Evolutionary conservation across 2,329 filamentous ascomycete genomes (phyloP).

Genomic region (Phoma sp.): DNA sequence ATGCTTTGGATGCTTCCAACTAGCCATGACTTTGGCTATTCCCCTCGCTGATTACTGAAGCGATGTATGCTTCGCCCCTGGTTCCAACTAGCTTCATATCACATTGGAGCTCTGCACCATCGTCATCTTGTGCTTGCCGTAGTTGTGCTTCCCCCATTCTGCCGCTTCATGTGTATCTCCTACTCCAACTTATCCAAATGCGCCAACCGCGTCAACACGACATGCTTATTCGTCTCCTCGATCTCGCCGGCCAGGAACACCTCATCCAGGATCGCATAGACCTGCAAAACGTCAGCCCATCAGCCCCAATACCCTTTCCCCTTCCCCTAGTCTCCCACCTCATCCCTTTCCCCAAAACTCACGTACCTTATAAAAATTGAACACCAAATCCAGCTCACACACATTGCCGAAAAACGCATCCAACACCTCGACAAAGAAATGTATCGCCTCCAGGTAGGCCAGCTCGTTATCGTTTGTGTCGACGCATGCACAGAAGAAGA

Average conservation of each 20-base stretch:
- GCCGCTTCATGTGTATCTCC: background rate
- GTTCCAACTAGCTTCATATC: no score
- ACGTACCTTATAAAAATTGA: slow-evolving; percentile 72
- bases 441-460: slow-evolving; percentile 94
- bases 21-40: no score
- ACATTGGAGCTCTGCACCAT: no score
- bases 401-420: slow-evolving; percentile 99
- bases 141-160: background rate
- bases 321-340: background rate
- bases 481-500: slow-evolving; percentile 99
- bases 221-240: slow-evolving; percentile 98
- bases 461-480: slow-evolving; percentile 99
- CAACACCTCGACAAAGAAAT: slow-evolving; percentile 99
- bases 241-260: slow-evolving; percentile 98
- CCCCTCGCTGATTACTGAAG: no score
- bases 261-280: slow-evolving; percentile 98
- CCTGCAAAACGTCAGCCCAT: slow-evolving; percentile 53
- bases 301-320: background rate
- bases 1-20: no score
- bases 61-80: no score
- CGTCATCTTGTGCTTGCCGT: no score
- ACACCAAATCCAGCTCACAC: slow-evolving; percentile 90
- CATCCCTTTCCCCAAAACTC: background rate
- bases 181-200: slow-evolving; percentile 96
- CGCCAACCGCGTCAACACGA: slow-evolving; percentile 90